These are phyloP conservation scores for Anthracocystis walkeri DNA, from an alignment of 1,284 basidiomycete species.

Conservation along the genomic window DNA sequence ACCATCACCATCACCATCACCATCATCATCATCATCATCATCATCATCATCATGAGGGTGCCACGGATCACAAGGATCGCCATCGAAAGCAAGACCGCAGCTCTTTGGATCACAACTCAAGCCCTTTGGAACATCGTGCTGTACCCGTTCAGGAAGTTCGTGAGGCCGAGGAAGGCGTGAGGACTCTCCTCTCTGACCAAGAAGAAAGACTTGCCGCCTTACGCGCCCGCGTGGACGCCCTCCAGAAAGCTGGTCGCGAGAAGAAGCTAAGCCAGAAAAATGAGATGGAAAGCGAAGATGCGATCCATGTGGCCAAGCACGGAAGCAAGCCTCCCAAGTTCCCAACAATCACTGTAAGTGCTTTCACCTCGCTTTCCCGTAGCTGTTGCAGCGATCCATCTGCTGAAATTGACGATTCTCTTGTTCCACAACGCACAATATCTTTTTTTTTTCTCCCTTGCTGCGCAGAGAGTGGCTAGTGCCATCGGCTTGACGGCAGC, in stretches of 20 bases:
- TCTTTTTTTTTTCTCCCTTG: neutral
- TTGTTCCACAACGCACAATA: too few species aligned
- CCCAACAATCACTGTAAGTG: conserved; percentile 31
- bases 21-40: neutral
- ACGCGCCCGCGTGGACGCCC: neutral
- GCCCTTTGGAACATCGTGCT: neutral
- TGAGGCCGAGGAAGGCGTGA: conserved; percentile 1
- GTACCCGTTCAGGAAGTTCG: neutral
- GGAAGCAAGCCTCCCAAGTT: conserved; percentile 35
- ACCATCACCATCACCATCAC: too few species aligned
- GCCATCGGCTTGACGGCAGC: conserved; percentile 24
- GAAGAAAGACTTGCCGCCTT: neutral
- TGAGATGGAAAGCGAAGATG: conserved; percentile 21
- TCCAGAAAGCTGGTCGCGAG: neutral
- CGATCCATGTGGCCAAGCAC: conserved; percentile 24
- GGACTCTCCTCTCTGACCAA: neutral
- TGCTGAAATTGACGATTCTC: too few species aligned
- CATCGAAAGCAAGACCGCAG: neutral
- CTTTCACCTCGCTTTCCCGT: neutral
- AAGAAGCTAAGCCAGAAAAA: conserved; percentile 1
- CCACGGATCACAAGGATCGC: neutral
- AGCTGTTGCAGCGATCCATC: too few species aligned
- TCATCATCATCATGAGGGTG: conserved; percentile 5
- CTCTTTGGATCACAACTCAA: neutral
- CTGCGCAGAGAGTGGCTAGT: conserved; percentile 14